Evolutionary conservation across 257 asterid species (phyloP), one percentile per base, ranked within the genome.

Genomic region (Ballota nigra): DNA sequence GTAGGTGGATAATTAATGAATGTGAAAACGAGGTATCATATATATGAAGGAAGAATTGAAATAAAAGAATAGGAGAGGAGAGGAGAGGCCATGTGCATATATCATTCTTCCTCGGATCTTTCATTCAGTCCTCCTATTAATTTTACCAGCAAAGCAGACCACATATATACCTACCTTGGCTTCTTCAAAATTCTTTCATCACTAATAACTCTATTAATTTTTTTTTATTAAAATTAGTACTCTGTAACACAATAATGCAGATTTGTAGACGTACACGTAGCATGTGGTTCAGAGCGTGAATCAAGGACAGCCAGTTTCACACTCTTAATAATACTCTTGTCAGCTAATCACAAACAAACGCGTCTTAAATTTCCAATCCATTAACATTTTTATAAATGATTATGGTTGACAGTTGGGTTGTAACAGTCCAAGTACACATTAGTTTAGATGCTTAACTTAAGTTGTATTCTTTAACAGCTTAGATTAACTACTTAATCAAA

Each of bases 331-430:
- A 28, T 61, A 33, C 24, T 47, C 24, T 33, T 70, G 49, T 65
- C 77, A 31, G 66, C 71, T 66, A 63, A 78, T 60, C 77, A 40
- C 11, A 78, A 58, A 60, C 68, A 78, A 67, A 78, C 75, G 75
- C 78, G 61, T 77, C 77, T 9, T 38, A 18, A 8, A 15, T 63
- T 16, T 19, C 23, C 11, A 40, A n/a, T 20, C n/a, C 33, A 40
- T 43, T 13, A 26, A 26, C 3, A 33, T 33, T 33, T 6, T 33
- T 6, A 8, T 5, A 24, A n/a, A 55, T n/a, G 53, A 59, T 71
- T 13, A 34, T 58, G 20, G 58, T 68, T 68, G 66, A 73, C 68
- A 52, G 78, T 68, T 73, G 75, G 41, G 73, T 34, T 43, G 78
- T 66, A 12, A 19, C 60, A 53, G 20, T 13, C 56, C 38, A 34